Conservation (phyloP, 2,329 filamentous ascomycete genomes). For the Colletotrichum sp. region DNA sequence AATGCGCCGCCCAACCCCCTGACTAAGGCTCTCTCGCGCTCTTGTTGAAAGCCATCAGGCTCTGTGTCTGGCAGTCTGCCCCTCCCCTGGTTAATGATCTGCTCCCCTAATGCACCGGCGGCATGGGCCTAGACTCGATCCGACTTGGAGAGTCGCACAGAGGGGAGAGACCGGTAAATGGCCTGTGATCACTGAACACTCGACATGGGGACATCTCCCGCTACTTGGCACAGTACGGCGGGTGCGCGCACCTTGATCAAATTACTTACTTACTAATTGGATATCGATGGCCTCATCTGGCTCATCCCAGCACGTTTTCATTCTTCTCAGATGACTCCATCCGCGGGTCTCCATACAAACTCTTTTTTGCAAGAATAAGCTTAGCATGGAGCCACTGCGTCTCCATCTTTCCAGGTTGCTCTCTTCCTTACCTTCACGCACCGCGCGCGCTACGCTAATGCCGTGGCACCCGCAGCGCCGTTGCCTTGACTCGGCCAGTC, state of each 20-base stretch:
- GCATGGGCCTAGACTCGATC: background rate
- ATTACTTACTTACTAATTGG: background rate
- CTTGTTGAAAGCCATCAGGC: background rate
- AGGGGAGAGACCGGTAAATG: background rate
- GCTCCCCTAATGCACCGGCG: background rate
- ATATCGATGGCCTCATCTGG: background rate
- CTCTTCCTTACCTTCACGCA: background rate
- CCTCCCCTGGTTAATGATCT: background rate
- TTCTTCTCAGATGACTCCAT: background rate
- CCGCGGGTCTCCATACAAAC: background rate
- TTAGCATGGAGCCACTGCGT: background rate
- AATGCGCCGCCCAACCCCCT: slow-evolving; percentile 10
- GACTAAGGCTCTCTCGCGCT: background rate
- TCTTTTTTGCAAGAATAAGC: background rate
- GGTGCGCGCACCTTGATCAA: background rate
- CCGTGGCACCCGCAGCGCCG: slow-evolving; percentile 5
- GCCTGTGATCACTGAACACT: background rate
- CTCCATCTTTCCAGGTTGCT: background rate
- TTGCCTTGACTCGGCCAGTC: slow-evolving; percentile 8
- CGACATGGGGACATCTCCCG: background rate
- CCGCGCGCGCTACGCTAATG: slow-evolving; percentile 6
- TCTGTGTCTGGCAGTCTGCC: background rate
- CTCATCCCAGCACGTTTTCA: background rate
- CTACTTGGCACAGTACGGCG: background rate
- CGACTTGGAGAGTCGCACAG: background rate